A percentile compares a stretch with the other conserved stretches of the same genome.
phyloP scores from a whole-genome alignment of 2,329 filamentous ascomycete genomes.

The Verticillium isaacii region DNA sequence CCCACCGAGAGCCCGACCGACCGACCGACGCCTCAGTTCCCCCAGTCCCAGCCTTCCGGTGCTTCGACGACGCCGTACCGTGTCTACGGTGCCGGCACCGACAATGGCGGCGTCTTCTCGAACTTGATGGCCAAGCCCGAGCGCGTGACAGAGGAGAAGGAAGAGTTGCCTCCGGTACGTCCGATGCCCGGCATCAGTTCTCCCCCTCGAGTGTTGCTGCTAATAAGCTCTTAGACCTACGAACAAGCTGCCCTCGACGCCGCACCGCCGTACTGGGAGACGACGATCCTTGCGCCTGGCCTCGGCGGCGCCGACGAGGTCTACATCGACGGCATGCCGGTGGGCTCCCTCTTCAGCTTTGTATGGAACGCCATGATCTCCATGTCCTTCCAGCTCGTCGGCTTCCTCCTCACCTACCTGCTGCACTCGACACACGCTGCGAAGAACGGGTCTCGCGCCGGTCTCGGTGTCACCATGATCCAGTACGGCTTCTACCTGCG shows the following conservation, averaged over 20 bases:
- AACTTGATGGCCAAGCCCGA: conserved; percentile 91
- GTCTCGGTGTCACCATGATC: conserved; percentile 89
- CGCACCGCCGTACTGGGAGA: conserved; percentile 98
- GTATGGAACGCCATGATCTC: conserved; percentile 95
- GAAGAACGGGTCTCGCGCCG: conserved; percentile 93
- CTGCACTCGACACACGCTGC: conserved; percentile 96
- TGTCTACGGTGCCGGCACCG: conserved; percentile 68
- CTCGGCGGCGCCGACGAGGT: conserved; percentile 89
- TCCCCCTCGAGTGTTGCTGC: neutral
- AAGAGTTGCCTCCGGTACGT: conserved; percentile 90
- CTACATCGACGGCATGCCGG: conserved; percentile 92
- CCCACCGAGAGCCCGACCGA: conserved; percentile 12
- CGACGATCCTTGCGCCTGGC: conserved; percentile 90
- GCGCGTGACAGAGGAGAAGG: conserved; percentile 68
- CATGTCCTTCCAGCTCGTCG: conserved; percentile 94
- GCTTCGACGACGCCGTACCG: conserved; percentile 33
- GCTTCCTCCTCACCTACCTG: conserved; percentile 96
- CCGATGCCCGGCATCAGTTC: neutral
- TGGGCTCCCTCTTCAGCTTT: conserved; percentile 81
- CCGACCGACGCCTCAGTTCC: conserved; percentile 14
- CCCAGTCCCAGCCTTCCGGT: conserved; percentile 15
- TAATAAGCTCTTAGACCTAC: conserved; percentile 65
- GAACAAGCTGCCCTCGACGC: conserved; percentile 97
- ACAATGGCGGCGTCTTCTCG: conserved; percentile 92
- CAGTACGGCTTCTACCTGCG: conserved; percentile 98